A percentile compares a stretch with the other conserved stretches of the same genome.
Conservation (phyloP, 257 asterid genomes). For the Lavandula angustifolia region DNA sequence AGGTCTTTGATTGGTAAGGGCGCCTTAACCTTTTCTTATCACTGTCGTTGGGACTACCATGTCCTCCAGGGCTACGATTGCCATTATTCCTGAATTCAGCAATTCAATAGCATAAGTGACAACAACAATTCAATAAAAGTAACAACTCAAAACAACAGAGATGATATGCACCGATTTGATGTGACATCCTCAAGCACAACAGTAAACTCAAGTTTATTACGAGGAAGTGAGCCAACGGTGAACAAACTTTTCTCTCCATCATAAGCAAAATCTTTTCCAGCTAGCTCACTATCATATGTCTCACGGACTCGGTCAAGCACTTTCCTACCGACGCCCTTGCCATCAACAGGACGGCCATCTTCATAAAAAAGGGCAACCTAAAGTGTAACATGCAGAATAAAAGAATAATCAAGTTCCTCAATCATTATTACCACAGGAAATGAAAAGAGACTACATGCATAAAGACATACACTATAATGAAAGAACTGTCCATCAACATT, state of each 20-base stretch:
- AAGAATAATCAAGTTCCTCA: neutral
- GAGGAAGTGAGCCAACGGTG: constrained; percentile 84
- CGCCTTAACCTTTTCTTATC: constrained; percentile 73
- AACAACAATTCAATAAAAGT: neutral
- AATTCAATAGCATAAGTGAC: neutral
- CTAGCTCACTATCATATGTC: constrained; percentile 70
- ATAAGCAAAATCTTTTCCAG: constrained; percentile 78
- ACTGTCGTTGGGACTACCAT: constrained; percentile 52
- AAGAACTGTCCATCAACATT: constrained; percentile 73
- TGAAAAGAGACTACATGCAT: neutral
- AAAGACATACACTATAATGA: constrained; percentile 79
- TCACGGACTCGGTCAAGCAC: constrained; percentile 80
- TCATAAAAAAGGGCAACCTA: constrained; percentile 91
- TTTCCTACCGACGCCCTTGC: constrained; percentile 87
- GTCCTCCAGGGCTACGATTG: constrained; percentile 66
- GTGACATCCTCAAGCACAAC: constrained; percentile 83
- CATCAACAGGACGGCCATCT: constrained; percentile 94
- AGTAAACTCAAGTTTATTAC: constrained; percentile 79
- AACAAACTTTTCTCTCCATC: constrained; percentile 93
- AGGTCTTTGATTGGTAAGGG: constrained; percentile 69
- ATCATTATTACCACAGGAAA: neutral
- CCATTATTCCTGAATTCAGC: constrained; percentile 63
- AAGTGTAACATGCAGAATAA: neutral
- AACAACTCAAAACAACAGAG: constrained; percentile 1
- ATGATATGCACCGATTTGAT: constrained; percentile 55